These are phyloP conservation scores for Ceratobasidium sp. DNA, from an alignment of 1,284 basidiomycete genomes.

Conservation along the genomic window DNA sequence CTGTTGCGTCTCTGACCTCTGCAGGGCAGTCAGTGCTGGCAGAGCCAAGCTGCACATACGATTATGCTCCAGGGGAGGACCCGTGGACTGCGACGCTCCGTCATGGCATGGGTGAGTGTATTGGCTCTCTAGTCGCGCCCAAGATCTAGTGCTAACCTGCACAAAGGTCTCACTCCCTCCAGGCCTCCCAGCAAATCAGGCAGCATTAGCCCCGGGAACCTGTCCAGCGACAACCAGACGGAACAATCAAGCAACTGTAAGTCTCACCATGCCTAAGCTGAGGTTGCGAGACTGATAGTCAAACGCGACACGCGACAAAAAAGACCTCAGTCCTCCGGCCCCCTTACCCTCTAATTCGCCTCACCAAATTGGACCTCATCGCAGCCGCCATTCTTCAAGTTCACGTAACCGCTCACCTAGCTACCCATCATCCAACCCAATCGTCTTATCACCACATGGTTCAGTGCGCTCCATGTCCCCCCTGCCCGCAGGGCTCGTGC, in stretches of 20 bases:
- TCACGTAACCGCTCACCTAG: conserved; percentile 12
- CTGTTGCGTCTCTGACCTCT: conserved; percentile 31
- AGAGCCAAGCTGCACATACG: conserved; percentile 35
- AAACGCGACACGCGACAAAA: too few relatives aligned
- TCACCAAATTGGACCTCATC: neutral
- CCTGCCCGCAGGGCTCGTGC: neutral
- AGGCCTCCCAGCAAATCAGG: conserved; percentile 14
- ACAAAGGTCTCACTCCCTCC: conserved; percentile 5
- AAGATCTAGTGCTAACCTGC: neutral
- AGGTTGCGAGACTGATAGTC: too few relatives aligned
- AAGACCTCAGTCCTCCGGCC: neutral
- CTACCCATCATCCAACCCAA: conserved; percentile 4
- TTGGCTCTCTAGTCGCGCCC: neutral
- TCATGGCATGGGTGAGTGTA: conserved; percentile 17
- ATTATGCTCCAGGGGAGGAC: conserved; percentile 38
- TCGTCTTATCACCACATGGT: neutral
- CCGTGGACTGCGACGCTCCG: conserved; percentile 38
- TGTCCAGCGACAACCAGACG: neutral
- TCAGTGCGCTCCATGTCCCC: neutral
- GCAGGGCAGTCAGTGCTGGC: conserved; percentile 31
- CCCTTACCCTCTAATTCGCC: neutral
- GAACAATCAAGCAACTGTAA: conserved; percentile 5
- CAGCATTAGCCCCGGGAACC: conserved; percentile 22
- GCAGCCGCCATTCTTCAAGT: conserved; percentile 5
- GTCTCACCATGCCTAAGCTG: conserved; percentile 22